Evolutionary conservation across 495 filamentous ascomycete genomes (phyloP), one percentile per base, ranked within the genome.

Genomic region (Neurospora pannonica): DNA sequence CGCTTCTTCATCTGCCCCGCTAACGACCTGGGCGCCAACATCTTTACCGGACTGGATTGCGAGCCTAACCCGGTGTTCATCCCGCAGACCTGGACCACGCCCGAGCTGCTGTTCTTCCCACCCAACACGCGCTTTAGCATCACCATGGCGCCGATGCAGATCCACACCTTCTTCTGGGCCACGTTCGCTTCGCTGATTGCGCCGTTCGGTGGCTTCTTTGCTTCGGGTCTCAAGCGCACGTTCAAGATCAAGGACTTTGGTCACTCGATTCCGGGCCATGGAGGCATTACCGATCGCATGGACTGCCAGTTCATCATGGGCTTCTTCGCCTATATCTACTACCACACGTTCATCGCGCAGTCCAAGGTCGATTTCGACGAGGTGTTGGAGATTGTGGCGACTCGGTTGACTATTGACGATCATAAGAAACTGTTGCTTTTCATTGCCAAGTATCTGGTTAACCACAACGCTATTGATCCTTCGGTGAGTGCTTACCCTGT

Each of bases 181-280:
- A 93, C 93, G 13, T 99, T 99, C 79, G 97, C 97, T 73, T 97
- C 94, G 15, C 88, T 99, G 54, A 97, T 99, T 79, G 97, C 97
- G 19, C 97, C 97, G 4, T 99, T 99, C 78, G 97, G 97, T 75
- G 97, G 97, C 40, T 99, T 99, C 87, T 99, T 99, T 79, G 97
- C 97, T 4, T 97, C 94, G 31, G 97, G 97, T 15, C 87, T 99
- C 77, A 99, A 99, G 88, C 93, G 97, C 11, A 97, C 96, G 10
- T 99, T 99, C 88, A 98, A 98, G 85, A 96, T 99, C 85, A 99
- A 99, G 86, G 97, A 99, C 84, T 99, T 99, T 82, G 97, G 97
- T 79, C 94, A 99, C 81, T 94, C 93, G 24, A 98, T 99, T 76
- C 97, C 97, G 3, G 97, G 97, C 43, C 97, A 99, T 78, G 97